Base-by-base conservation (phyloP, 768 basidiomycete species). In the Leccinum incarnatum region DNA sequence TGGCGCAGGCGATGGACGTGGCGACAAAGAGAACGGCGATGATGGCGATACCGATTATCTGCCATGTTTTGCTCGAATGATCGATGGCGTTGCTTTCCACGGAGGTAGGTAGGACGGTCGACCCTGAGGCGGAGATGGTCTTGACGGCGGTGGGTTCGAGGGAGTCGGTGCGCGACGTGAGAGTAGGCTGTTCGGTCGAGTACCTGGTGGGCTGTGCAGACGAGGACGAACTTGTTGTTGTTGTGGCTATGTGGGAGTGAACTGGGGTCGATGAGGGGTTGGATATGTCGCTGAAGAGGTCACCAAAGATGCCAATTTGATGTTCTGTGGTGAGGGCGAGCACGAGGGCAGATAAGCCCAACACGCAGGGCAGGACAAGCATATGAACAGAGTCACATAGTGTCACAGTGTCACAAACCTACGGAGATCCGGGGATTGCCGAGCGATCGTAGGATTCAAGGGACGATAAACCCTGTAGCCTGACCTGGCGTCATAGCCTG, bases 31-130 rank as follows among this genome's bases (percentile, higher is more conserved):
- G 84, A 64, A 91, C 77, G n/a, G 80, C 77, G 59, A 88, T 81
- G 56, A 88, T 79, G 12, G 81, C 79, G 57, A 90, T 81, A 19
- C 89, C 88, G 54, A 90, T 79, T 48, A 87, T 79, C 71, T 87
- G 86, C 88, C 88, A 89, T 66, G 77, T 78, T 21, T 79, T 74
- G 65, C 80, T 82, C 19, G 69, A 76, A 15, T 75, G 75, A 27
- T 79, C 74, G 30, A 74, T 76, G 15, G 51, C 5, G 12, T 59
- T 58, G 52, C 54, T 56, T 52, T 55, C 58, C 29, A 55, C 45
- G 19, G 62, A 47, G 17, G 34, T 45, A n/a, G 60, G 54, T 19
- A 46, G n/a, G 40, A 56, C 6, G 32, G 62, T 23, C 12, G 69
- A 17, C 12, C 51, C 34, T 12, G 63, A 40, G 8, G 40, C 19